A percentile compares a stretch with the other conserved stretches of the same genome.
phyloP scores from a whole-genome alignment of 352 stramenopile genomes.

The Peronospora belbahrii region DNA sequence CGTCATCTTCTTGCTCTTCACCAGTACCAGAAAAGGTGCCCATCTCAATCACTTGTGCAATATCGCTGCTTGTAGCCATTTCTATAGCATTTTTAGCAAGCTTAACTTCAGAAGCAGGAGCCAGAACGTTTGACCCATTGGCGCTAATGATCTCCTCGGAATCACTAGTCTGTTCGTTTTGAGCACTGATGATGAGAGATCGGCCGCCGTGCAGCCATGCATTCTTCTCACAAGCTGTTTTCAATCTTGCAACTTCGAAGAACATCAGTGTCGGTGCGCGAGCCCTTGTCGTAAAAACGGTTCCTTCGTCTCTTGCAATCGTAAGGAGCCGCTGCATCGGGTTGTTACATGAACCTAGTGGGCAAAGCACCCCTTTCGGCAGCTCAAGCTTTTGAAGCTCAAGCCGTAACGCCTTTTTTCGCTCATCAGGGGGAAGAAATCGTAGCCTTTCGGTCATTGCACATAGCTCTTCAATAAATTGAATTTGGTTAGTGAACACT shows the following conservation, averaged over 20 bases:
- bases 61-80: constrained; percentile 64
- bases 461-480: constrained; percentile 68
- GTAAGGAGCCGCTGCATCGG: constrained; percentile 53
- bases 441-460: constrained; percentile 69
- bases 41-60: constrained; percentile 55
- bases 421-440: constrained; percentile 41
- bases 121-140: constrained; percentile 10
- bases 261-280: constrained; percentile 75
- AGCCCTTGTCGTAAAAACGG: constrained; percentile 84
- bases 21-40: constrained; percentile 41
- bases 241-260: constrained; percentile 70
- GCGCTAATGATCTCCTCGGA: constrained; percentile 14
- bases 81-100: constrained; percentile 57
- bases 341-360: constrained; percentile 58
- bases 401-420: constrained; percentile 48
- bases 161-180: constrained; percentile 20
- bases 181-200: constrained; percentile 32
- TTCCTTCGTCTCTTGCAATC: constrained; percentile 61
- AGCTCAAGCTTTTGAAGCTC: constrained; percentile 55
- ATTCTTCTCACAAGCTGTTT: constrained; percentile 30
- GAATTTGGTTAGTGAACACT: constrained; percentile 59
- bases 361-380: constrained; percentile 55
- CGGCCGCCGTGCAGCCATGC: constrained; percentile 47
- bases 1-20: constrained; percentile 22
- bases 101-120: constrained; percentile 8